Conservation (phyloP, 2,329 filamentous ascomycete species). For the Paraconiothyrium brasiliense region DNA sequence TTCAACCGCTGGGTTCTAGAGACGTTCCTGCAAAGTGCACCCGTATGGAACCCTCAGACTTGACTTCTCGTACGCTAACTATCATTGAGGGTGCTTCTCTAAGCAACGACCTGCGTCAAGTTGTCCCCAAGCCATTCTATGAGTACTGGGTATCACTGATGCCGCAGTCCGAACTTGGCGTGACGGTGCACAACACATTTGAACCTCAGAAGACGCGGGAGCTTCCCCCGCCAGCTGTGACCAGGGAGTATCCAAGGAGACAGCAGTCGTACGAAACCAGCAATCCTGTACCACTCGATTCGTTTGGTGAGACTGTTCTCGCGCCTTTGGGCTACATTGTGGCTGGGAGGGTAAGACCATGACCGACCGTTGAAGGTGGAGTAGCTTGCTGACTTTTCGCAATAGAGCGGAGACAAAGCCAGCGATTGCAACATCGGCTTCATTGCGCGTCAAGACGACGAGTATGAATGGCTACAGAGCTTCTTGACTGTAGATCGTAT, state of each 20-base stretch:
- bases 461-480: slow-evolving; percentile 44
- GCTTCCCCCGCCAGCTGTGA: slow-evolving; percentile 26
- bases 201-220: slow-evolving; percentile 19
- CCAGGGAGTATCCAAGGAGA: slow-evolving; percentile 28
- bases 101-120: slow-evolving; percentile 33
- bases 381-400: background rate
- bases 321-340: slow-evolving; percentile 50
- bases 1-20: slow-evolving; percentile 39
- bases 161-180: slow-evolving; percentile 31
- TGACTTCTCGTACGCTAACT: background rate
- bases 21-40: slow-evolving; percentile 52
- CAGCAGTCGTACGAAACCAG: slow-evolving; percentile 44
- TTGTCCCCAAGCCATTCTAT: slow-evolving; percentile 35
- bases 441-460: slow-evolving; percentile 33
- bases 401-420: slow-evolving; percentile 32
- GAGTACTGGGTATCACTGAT: slow-evolving; percentile 40
- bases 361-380: background rate
- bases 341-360: slow-evolving; percentile 22
- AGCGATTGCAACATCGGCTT: slow-evolving; percentile 33
- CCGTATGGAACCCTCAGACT: slow-evolving; percentile 19
- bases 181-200: slow-evolving; percentile 31
- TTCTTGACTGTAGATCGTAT: slow-evolving; percentile 40
- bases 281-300: slow-evolving; percentile 18
- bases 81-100: slow-evolving; percentile 41
- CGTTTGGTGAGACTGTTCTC: slow-evolving; percentile 29